Evolutionary conservation across 1,284 basidiomycete species (phyloP).

Genomic region (Boletus albobrunnescens): DNA sequence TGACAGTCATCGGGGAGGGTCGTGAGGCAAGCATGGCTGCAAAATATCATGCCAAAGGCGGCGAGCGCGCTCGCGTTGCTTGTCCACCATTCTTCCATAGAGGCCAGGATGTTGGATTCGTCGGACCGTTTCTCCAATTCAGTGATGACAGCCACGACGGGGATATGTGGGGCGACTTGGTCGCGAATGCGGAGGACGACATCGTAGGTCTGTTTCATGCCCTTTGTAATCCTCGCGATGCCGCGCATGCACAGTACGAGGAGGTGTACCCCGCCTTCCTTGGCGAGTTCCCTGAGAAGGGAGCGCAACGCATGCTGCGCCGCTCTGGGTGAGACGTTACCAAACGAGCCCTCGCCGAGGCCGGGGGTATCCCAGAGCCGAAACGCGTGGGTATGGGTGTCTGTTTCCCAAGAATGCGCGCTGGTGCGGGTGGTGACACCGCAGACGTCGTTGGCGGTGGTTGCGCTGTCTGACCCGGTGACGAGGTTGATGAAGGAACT

Average conservation of each 20-base stretch:
- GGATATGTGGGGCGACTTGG: slow-evolving; percentile 17
- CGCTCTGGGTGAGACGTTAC: slow-evolving; percentile 19
- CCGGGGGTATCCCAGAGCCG: slow-evolving; percentile 31
- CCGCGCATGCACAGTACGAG: slow-evolving; percentile 31
- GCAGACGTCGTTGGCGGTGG: slow-evolving; percentile 22
- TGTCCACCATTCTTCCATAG: slow-evolving; percentile 36
- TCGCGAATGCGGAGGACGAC: slow-evolving; percentile 21
- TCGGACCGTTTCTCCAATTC: slow-evolving; percentile 32
- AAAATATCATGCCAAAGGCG: slow-evolving; percentile 25
- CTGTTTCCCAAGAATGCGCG: slow-evolving; percentile 18
- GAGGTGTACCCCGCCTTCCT: slow-evolving; percentile 29
- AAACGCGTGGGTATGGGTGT: slow-evolving; percentile 17
- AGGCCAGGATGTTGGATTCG: slow-evolving; percentile 16
- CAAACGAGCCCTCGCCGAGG: slow-evolving; percentile 26
- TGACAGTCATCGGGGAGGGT: slow-evolving; percentile 28
- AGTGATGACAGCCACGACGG: slow-evolving; percentile 31
- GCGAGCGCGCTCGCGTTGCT: slow-evolving; percentile 20
- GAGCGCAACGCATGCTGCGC: slow-evolving; percentile 20
- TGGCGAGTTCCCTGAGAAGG: slow-evolving; percentile 25
- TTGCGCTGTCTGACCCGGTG: slow-evolving; percentile 12
- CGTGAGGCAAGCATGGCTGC: slow-evolving; percentile 32
- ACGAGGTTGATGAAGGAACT: slow-evolving; percentile 31
- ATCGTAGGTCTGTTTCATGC: slow-evolving; percentile 25
- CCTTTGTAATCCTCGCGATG: slow-evolving; percentile 15
- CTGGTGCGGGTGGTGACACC: slow-evolving; percentile 22